These are phyloP conservation scores for Rhamnella rubrinervis DNA, from an alignment of 331 rosid species.

Conservation along the genomic window DNA sequence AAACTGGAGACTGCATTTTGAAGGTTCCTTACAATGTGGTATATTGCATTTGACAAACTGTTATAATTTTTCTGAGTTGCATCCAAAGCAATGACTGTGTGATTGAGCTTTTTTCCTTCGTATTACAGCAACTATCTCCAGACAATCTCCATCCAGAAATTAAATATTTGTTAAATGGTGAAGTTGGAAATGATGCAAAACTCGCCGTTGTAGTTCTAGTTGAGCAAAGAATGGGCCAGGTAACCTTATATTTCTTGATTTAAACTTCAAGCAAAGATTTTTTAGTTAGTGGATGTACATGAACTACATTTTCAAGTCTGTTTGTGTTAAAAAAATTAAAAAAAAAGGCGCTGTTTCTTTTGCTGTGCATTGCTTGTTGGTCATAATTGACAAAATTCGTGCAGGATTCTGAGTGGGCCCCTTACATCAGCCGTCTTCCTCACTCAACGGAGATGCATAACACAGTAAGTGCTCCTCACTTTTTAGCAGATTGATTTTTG, in stretches of 20 bases:
- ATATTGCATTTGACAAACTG: background rate
- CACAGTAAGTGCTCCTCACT: constrained; percentile 43
- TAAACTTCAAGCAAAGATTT: background rate
- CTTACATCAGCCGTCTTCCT: constrained; percentile 67
- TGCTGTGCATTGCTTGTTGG: background rate
- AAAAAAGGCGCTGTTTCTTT: background rate
- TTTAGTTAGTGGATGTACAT: background rate
- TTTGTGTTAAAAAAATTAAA: background rate
- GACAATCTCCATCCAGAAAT: constrained; percentile 54
- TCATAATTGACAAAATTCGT: background rate
- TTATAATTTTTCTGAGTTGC: background rate
- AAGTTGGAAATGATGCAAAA: constrained; percentile 56
- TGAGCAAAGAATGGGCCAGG: constrained; percentile 61
- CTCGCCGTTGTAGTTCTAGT: constrained; percentile 52
- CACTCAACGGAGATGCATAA: constrained; percentile 47
- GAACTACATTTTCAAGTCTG: background rate
- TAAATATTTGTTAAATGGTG: constrained; percentile 33
- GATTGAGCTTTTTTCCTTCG: constrained; percentile 12
- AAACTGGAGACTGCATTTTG: constrained; percentile 59
- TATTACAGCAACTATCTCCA: constrained; percentile 66
- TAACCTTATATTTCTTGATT: constrained; percentile 9
- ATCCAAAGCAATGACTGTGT: constrained; percentile 11
- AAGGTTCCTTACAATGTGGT: constrained; percentile 70
- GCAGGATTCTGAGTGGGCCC: constrained; percentile 73
- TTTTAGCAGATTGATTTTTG: background rate